Evolutionary conservation across 140 eudicot species (phyloP), one percentile per base, ranked within the genome.

Genomic region (Senecio squalidus): DNA sequence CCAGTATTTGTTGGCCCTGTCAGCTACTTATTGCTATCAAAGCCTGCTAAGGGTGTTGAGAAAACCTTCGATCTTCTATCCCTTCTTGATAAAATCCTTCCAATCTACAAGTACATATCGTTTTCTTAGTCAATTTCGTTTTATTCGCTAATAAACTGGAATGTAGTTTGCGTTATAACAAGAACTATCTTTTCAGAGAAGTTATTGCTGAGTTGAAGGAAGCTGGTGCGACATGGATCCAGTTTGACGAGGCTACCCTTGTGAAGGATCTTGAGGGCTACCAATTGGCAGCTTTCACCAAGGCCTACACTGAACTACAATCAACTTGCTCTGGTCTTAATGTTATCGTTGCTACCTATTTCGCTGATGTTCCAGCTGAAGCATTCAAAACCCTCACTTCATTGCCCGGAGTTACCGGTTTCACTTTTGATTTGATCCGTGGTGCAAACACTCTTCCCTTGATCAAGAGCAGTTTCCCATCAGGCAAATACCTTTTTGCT

Each of bases 1-100:
- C 96, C 96, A 25, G 84, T 81, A 15, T 88, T 88, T 74, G 82
- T 88, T 76, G 96, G 96, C 66, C 96, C 96, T 9, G 94, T 88
- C 61, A 75, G 94, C 68, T 88, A 84, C 80, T 76, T 88, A 64
- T 71, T 84, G 87, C 75, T 84, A 50, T 84, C 96, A 13, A 88
- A 88, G 60, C 90, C 87, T 65, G 94, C 96, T 40, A 88, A 88
- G 90, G 94, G 89, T 67, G 94, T 88, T 57, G 94, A 84, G 54
- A 88, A 88, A 60, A 70, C 87, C 17, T 84, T 88, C 55, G 47
- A 74, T 25, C 87, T 81, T 61, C 81, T 88, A 8, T 81, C 94
- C 38, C 96, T 88, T 60, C 85, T 88, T 45, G 90, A 79, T 74
- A 84, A 80, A 60, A 81, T 88, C 71, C 90, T 88, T 31, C 90